A percentile compares a stretch with the other conserved stretches of the same genome.
These are phyloP conservation scores for Lasiodiplodia citricola DNA, from an alignment of 2,329 filamentous ascomycete species.

Conservation along the genomic window DNA sequence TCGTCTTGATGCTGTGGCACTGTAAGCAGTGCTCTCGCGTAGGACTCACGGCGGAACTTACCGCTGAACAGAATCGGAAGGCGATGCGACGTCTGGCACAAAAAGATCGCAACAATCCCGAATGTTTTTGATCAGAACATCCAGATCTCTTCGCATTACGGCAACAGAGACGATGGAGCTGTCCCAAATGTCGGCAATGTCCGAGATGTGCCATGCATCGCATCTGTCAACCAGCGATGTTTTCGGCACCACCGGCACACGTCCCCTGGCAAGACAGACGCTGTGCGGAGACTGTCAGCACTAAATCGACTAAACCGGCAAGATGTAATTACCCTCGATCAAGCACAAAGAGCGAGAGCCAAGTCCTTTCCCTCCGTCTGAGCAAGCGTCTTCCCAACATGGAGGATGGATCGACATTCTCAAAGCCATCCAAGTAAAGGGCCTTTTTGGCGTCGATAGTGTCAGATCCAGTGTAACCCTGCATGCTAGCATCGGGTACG, in stretches of 20 bases:
- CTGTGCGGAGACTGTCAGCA: background rate
- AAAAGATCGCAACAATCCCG: slow-evolving; percentile 11
- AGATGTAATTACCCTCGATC: slow-evolving; percentile 61
- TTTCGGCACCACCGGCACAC: slow-evolving; percentile 70
- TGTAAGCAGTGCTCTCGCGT: background rate
- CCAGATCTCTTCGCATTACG: slow-evolving; percentile 68
- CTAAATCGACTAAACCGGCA: background rate
- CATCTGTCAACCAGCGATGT: slow-evolving; percentile 70
- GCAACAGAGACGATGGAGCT: slow-evolving; percentile 75
- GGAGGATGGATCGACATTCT: slow-evolving; percentile 65
- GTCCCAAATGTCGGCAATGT: slow-evolving; percentile 69
- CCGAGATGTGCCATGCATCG: slow-evolving; percentile 70
- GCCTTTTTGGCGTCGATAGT: slow-evolving; percentile 71
- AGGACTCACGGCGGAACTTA: background rate
- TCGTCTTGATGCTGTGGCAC: slow-evolving; percentile 44
- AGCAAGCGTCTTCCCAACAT: slow-evolving; percentile 66
- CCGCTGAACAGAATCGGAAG: slow-evolving; percentile 23
- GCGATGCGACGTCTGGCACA: slow-evolving; percentile 15
- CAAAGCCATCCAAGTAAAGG: slow-evolving; percentile 70
- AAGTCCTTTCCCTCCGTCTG: slow-evolving; percentile 69
- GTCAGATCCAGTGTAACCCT: slow-evolving; percentile 65
- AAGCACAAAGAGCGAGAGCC: slow-evolving; percentile 74
- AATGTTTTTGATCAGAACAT: slow-evolving; percentile 23
- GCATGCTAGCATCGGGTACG: slow-evolving; percentile 51
- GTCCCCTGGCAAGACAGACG: slow-evolving; percentile 73